Evolutionary conservation across 352 stramenopile genomes (phyloP).

Genomic region (Pythium oligandrum): DNA sequence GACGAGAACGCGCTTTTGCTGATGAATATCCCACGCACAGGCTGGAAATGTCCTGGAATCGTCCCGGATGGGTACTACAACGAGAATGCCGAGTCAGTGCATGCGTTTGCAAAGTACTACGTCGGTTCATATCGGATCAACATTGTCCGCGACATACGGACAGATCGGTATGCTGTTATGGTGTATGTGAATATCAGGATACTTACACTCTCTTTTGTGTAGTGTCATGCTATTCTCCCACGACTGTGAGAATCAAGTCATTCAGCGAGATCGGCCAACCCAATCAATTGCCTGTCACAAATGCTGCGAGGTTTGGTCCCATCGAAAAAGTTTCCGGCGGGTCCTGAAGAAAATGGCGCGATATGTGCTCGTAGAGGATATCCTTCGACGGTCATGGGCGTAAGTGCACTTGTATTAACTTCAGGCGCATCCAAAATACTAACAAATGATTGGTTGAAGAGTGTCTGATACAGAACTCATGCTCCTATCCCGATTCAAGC

Average conservation of each 20-base stretch:
- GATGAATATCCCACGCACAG: slow-evolving; percentile 42
- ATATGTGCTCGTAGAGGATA: slow-evolving; percentile 52
- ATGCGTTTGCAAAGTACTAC: slow-evolving; percentile 67
- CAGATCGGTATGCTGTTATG: slow-evolving; percentile 33
- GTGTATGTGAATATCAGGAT: slow-evolving; percentile 5
- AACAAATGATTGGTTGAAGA: slow-evolving; percentile 12
- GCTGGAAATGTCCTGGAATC: slow-evolving; percentile 57
- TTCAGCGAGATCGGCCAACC: slow-evolving; percentile 38
- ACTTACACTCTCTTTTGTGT: no score
- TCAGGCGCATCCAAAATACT: background rate
- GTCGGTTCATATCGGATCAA: slow-evolving; percentile 58
- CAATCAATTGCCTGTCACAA: slow-evolving; percentile 46
- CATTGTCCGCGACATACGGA: slow-evolving; percentile 56
- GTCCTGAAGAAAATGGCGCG: slow-evolving; percentile 69
- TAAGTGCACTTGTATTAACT: slow-evolving; percentile 5
- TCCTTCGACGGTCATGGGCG: slow-evolving; percentile 58
- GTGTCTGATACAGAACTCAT: slow-evolving; percentile 37
- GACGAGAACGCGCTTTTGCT: slow-evolving; percentile 1
- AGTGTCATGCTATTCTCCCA: slow-evolving; percentile 65
- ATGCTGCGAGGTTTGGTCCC: slow-evolving; percentile 49
- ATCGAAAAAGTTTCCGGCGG: slow-evolving; percentile 66
- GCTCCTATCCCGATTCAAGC: slow-evolving; percentile 56
- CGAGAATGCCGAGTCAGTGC: slow-evolving; percentile 39
- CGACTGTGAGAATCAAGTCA: slow-evolving; percentile 52
- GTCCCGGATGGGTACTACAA: slow-evolving; percentile 52